Evolutionary conservation across 768 basidiomycete species (phyloP), one percentile per base, ranked within the genome.

Genomic region (Boletus rufocinnamomeus): DNA sequence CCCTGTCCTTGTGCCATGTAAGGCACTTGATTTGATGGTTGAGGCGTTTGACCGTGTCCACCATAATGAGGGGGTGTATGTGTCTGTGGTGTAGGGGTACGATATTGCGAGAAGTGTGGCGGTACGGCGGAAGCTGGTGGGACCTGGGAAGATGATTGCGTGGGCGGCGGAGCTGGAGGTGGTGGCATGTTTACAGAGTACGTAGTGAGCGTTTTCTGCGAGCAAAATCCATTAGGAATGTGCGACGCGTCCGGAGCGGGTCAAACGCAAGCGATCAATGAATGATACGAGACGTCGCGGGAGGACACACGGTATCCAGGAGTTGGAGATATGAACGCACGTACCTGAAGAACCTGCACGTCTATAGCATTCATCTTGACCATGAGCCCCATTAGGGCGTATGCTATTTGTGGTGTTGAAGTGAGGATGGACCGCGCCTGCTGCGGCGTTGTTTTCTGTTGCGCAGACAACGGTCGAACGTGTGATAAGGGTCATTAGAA

Each of bases 381-480:
- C 88, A 91, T 89, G 38, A 91, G 81, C 0, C 81, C 80, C 57
- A 92, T 88, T 0, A 92, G 76, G 2, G 87, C 88, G 70, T 89
- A 91, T 0, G 89, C 84, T 56, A 92, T 89, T 52, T 85, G 84
- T 0, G 89, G 89, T 60, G 89, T 88, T 17, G 79, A 78, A 62
- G 87, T 87, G 44, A 92, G 77, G 64, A 92, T 88, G 34, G 79
- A 76, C 21, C 82, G 79, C 2, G 88, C 89, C 30, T 88, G 84
- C 27, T 81, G 81, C 32, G 88, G 86, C 0, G 87, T 86, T 2
- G 89, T 87, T 84, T 88, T 88, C 88, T 91, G 65, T 41, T n/a
- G 25, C 17, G 4, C 27, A 40, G 34, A 56, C 32, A 4, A 13
- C 23, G 14, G 23, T 58, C 44, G 45, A 63, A 51, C 56, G 37